Conservation (phyloP, 1,284 basidiomycete genomes). For the Phaffia rhodozyma region DNA sequence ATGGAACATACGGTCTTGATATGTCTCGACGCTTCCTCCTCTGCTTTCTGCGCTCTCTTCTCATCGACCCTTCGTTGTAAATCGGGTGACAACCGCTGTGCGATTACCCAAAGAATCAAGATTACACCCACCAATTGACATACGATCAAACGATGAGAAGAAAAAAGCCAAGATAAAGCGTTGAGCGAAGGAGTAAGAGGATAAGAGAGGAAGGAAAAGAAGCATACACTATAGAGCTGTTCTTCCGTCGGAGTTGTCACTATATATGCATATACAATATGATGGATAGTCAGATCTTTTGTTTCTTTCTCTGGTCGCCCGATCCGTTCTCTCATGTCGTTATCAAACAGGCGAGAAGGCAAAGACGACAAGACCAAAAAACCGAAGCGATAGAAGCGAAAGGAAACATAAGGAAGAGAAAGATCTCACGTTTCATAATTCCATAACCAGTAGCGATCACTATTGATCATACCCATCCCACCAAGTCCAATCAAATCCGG, state of each 20-base stretch:
- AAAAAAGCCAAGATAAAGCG: background rate
- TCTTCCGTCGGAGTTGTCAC: conserved; percentile 13
- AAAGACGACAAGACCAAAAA: background rate
- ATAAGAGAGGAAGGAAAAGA: background rate
- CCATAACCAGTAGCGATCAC: conserved; percentile 6
- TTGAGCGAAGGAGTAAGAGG: background rate
- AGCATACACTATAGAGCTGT: conserved; percentile 12
- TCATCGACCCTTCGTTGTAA: conserved; percentile 14
- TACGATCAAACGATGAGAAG: too few relatives aligned
- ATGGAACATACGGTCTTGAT: conserved; percentile 6
- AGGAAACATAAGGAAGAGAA: too few relatives aligned
- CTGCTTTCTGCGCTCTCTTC: background rate
- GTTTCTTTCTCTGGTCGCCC: too few relatives aligned
- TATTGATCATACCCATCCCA: background rate
- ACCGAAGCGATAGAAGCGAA: too few relatives aligned
- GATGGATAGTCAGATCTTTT: too few relatives aligned
- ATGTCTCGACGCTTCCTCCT: background rate
- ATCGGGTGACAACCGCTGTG: conserved; percentile 6
- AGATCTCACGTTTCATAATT: conserved; percentile 8
- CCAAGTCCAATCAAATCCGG: background rate
- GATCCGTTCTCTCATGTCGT: background rate
- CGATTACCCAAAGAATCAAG: too few relatives aligned
- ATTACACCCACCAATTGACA: too few relatives aligned
- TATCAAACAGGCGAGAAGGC: background rate
- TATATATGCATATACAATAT: background rate